These are phyloP conservation scores for Podospora tetraspora DNA, from an alignment of 495 filamentous ascomycete genomes.

Conservation along the genomic window DNA sequence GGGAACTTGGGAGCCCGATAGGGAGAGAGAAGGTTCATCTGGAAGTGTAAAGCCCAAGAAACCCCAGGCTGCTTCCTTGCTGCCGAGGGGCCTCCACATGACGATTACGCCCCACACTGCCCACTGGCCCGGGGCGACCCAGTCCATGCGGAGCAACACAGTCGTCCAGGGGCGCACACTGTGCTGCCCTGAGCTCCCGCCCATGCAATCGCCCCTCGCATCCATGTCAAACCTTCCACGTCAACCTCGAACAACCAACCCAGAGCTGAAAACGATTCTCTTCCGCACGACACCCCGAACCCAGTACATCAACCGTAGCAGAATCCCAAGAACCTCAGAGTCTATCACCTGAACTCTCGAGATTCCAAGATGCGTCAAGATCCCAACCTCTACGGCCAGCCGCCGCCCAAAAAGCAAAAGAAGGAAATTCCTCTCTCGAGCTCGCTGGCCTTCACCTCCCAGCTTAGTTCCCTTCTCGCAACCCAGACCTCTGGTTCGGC, in stretches of 20 bases:
- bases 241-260: background rate
- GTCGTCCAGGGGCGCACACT: background rate
- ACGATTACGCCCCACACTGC: conserved; percentile 6
- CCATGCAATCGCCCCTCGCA: background rate
- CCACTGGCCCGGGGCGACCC: background rate
- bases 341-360: background rate
- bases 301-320: background rate
- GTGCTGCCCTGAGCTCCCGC: background rate
- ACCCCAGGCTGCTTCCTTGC: conserved; percentile 4
- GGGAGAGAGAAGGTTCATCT: conserved; percentile 4
- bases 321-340: background rate
- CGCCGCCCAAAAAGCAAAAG: conserved; percentile 56
- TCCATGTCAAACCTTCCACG: background rate
- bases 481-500: conserved; percentile 17
- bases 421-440: conserved; percentile 62
- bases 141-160: background rate
- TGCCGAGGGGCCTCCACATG: conserved; percentile 2
- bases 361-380: conserved; percentile 48
- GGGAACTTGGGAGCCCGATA: background rate
- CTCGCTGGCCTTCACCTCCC: conserved; percentile 71
- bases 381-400: conserved; percentile 67
- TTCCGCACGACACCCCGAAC: background rate
- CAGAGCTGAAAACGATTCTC: background rate
- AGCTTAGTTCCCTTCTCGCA: conserved; percentile 67
- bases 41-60: background rate